Conservation (phyloP, 2,329 filamentous ascomycete species). For the Ceratocystis smalleyi region DNA sequence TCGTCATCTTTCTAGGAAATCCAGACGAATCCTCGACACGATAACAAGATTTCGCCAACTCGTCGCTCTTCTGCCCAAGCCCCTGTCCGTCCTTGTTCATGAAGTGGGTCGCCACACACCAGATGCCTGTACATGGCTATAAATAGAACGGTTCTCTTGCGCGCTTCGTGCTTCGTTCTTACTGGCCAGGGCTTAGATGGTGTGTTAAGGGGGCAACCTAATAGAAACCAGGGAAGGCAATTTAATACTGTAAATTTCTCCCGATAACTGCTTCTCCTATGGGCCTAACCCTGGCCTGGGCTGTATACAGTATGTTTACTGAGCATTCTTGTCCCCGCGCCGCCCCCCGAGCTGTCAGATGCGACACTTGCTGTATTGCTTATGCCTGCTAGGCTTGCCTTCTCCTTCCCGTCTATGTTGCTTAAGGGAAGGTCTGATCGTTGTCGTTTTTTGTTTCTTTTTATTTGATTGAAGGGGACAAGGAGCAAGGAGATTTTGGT, state of each 20-base stretch:
- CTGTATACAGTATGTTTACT: neutral
- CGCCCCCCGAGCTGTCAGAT: constrained; percentile 4
- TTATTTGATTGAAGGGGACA: neutral
- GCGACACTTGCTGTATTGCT: constrained; percentile 4
- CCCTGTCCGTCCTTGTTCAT: neutral
- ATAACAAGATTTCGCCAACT: neutral
- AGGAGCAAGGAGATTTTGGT: neutral
- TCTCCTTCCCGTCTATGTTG: neutral
- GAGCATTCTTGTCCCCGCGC: neutral
- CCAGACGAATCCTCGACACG: neutral
- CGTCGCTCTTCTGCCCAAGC: too few species aligned
- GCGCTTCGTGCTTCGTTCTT: neutral
- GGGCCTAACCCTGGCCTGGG: neutral
- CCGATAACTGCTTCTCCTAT: too few species aligned
- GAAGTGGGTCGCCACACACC: too few species aligned
- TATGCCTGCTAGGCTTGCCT: neutral
- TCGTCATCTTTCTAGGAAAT: neutral
- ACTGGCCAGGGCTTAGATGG: neutral
- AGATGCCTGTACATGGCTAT: neutral
- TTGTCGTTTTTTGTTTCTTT: neutral
- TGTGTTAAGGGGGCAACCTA: neutral
- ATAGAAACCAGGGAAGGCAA: neutral
- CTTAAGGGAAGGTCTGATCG: neutral
- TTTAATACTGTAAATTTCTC: too few species aligned
- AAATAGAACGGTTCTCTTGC: neutral